Conservation (phyloP, 441 rosid genomes). For the Eutrema salsugineum region DNA sequence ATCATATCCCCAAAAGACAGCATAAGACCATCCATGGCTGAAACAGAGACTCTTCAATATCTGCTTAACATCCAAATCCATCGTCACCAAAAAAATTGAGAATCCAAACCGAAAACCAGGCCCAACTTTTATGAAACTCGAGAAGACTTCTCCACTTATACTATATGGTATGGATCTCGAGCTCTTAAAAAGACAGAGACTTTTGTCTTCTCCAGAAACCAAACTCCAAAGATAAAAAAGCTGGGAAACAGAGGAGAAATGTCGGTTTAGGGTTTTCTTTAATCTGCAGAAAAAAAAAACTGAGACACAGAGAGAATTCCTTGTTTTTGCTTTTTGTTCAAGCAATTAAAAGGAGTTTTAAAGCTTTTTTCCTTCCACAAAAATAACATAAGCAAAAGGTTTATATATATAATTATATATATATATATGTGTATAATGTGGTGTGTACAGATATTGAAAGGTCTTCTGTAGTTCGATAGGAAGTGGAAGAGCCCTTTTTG, state of each 20-base stretch:
- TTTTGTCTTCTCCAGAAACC: slow-evolving; percentile 26
- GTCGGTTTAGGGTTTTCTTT: slow-evolving; percentile 11
- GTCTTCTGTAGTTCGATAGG: slow-evolving; percentile 22
- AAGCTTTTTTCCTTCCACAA: slow-evolving; percentile 20
- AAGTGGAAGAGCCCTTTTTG: slow-evolving; percentile 25
- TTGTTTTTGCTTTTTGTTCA: slow-evolving; percentile 25
- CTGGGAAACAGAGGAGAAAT: slow-evolving; percentile 21
- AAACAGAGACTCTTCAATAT: slow-evolving; percentile 61
- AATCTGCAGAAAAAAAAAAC: background rate
- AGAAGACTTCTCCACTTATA: background rate
- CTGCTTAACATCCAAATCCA: slow-evolving; percentile 54
- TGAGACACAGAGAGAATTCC: slow-evolving; percentile 15
- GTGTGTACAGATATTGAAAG: slow-evolving; percentile 20
- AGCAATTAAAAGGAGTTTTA: slow-evolving; percentile 30
- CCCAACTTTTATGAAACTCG: slow-evolving; percentile 16
- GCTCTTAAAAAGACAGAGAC: slow-evolving; percentile 10
- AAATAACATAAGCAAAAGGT: slow-evolving; percentile 1
- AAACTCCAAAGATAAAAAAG: slow-evolving; percentile 21
- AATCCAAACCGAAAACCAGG: slow-evolving; percentile 4
- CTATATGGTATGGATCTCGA: background rate
- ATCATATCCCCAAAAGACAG: slow-evolving; percentile 74
- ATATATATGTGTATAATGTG: background rate
- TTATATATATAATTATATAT: background rate
- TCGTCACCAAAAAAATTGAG: slow-evolving; percentile 28
- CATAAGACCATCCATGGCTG: slow-evolving; percentile 83